Evolutionary conservation across 805 yeast species (phyloP).

Genomic region (Saccharomycopsis guyanensis): DNA sequence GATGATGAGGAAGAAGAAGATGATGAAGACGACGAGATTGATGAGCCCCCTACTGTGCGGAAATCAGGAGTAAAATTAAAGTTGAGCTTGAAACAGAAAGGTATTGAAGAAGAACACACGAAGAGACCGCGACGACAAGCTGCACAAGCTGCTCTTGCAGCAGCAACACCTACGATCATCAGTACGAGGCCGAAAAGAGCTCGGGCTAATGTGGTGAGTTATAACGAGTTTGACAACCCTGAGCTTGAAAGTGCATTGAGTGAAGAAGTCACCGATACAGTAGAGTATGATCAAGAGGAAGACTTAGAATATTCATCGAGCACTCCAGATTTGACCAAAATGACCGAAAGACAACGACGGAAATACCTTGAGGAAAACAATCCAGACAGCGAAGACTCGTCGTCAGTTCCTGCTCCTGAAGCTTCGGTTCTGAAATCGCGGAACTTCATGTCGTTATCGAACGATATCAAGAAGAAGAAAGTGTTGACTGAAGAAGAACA

Average conservation of each 20-base stretch:
- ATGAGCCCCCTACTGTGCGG: conserved; percentile 9
- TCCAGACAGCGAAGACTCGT: background rate
- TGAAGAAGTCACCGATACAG: conserved; percentile 24
- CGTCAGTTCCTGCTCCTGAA: background rate
- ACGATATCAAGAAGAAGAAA: conserved; percentile 40
- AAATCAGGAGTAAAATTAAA: conserved; percentile 2
- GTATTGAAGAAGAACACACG: conserved; percentile 13
- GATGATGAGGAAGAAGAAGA: conserved; percentile 16
- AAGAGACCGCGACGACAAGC: background rate
- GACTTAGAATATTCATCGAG: conserved; percentile 38
- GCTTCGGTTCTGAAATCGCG: background rate
- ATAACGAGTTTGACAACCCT: conserved; percentile 9
- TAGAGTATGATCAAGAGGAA: conserved; percentile 20
- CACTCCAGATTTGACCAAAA: conserved; percentile 36
- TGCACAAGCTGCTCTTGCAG: background rate
- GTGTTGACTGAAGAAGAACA: conserved; percentile 77
- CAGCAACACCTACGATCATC: background rate
- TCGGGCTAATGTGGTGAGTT: conserved; percentile 9
- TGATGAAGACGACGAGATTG: conserved; percentile 16
- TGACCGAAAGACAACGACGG: conserved; percentile 53
- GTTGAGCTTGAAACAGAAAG: conserved; percentile 4
- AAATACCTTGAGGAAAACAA: conserved; percentile 30
- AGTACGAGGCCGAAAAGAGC: conserved; percentile 8
- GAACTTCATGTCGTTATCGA: conserved; percentile 29
- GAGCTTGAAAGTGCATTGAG: conserved; percentile 20